Conservation (phyloP, 768 basidiomycete species). For the Filobasidium floriforme region DNA sequence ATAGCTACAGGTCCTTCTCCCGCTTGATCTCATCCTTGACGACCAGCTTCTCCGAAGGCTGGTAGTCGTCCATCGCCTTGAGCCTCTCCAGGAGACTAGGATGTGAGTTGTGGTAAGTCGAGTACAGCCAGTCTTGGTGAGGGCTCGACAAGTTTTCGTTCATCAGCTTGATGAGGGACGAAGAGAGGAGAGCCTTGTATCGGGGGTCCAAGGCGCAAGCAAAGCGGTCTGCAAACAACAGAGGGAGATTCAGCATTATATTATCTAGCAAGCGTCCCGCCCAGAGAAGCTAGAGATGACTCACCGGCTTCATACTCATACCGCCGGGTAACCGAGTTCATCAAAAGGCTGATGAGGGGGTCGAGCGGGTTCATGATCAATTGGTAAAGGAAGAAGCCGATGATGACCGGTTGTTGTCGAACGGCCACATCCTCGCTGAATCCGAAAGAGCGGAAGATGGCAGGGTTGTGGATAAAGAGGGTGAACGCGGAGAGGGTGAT, state of each 20-base stretch:
- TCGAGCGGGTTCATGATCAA: conserved; percentile 45
- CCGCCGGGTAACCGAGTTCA: conserved; percentile 74
- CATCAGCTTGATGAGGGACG: conserved; percentile 73
- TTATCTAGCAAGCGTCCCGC: not conserved
- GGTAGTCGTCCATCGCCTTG: conserved; percentile 1
- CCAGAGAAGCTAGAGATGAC: conserved; percentile 49
- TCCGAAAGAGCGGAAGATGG: conserved; percentile 43
- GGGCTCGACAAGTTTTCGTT: conserved; percentile 88
- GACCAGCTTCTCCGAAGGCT: not conserved
- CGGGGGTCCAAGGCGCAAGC: conserved; percentile 59
- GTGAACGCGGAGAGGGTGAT: conserved; percentile 52
- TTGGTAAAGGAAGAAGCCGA: conserved; percentile 46
- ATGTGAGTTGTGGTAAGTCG: conserved; percentile 91
- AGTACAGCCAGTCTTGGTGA: conserved; percentile 94
- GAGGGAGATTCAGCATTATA: not conserved
- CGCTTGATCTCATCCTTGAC: not conserved
- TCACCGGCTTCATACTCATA: conserved; percentile 92
- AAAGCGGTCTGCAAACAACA: conserved; percentile 63
- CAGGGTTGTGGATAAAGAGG: conserved; percentile 45
- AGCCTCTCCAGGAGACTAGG: conserved; percentile 87
- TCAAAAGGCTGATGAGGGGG: conserved; percentile 44
- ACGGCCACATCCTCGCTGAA: conserved; percentile 35
- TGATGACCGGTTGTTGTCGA: conserved; percentile 40
- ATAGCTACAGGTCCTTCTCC: too few relatives aligned
- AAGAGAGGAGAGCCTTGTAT: conserved; percentile 42